Evolutionary conservation across 345 rosid genomes (phyloP), one percentile per base, ranked within the genome.

Genomic region (Gossypium raimondii): DNA sequence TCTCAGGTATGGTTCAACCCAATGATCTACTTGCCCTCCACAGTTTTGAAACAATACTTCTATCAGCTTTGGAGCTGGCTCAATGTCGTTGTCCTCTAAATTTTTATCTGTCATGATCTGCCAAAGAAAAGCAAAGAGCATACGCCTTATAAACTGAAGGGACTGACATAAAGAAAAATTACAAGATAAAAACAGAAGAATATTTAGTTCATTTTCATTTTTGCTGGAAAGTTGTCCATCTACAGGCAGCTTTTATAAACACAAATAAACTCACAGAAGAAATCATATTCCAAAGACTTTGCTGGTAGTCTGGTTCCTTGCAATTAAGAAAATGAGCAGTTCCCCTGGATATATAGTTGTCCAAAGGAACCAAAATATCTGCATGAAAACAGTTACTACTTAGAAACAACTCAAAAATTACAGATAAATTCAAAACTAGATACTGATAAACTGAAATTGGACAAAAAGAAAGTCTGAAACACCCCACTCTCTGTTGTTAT

Each of bases 361-460:
- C 99, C 87, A 96, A 81, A 17, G 99, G 99, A 81, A 90, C 97
- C 85, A 93, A 82, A 83, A 96, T 93, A 87, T 96, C 99, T 96
- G 84, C 75, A 81, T 73, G 18, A 71, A 44, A 52, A 55, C 7
- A 70, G 77, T 52, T 17, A 43, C 57, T n/a, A 22, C 29, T 73
- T 6, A 78, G 75, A 72, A 77, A 9, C 29, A 43, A 29, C 50
- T n/a, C 10, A 51, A 38, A 55, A 55, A 12, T 22, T 22, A 45
- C 38, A 67, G 34, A 45, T 67, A 10, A 22, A 6, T 12, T 45
- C 18, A 22, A 22, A 18, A 20, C 16, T 4, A 45, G 56, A 75
- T 27, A 11, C 12, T 38, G 20, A 66, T 1, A 57, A 57, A 27
- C 44, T 74, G 60, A 7, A n/a, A 73, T 38, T 4, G 68, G 25